A percentile compares a stretch with the other conserved stretches of the same genome.
phyloP scores from a whole-genome alignment of 2,329 filamentous ascomycete genomes.

The Aspergillus phoenicis region DNA sequence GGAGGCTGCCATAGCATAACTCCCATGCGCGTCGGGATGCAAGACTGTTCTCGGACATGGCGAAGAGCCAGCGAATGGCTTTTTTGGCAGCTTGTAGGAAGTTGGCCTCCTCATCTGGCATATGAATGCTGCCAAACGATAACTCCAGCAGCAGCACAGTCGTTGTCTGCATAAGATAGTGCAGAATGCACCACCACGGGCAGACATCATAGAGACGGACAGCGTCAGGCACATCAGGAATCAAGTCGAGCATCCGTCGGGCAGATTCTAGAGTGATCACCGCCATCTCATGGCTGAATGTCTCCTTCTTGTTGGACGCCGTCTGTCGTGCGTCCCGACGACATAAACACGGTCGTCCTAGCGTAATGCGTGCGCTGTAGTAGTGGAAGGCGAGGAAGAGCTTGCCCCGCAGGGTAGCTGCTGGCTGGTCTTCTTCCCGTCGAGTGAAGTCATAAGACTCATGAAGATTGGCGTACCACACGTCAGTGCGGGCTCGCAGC shows the following conservation, averaged over 20 bases:
- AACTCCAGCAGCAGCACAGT: constrained; percentile 51
- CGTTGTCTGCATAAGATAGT: constrained; percentile 49
- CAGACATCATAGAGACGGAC: constrained; percentile 43
- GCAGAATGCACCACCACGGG: constrained; percentile 51
- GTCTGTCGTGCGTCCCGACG: constrained; percentile 41
- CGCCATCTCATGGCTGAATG: constrained; percentile 46
- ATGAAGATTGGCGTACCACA: constrained; percentile 43
- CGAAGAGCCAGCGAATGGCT: constrained; percentile 46
- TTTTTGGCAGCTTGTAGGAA: constrained; percentile 46
- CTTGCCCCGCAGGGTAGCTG: constrained; percentile 41
- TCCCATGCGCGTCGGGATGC: constrained; percentile 47
- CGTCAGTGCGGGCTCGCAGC: constrained; percentile 41
- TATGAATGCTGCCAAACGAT: constrained; percentile 48
- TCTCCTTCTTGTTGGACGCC: constrained; percentile 24
- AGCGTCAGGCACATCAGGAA: constrained; percentile 47
- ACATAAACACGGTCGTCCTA: constrained; percentile 51
- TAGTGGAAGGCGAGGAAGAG: constrained; percentile 48
- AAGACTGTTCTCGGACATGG: constrained; percentile 42
- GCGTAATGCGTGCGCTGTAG: constrained; percentile 47
- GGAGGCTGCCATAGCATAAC: constrained; percentile 42
- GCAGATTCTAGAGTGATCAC: constrained; percentile 44
- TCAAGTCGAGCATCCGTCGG: constrained; percentile 40
- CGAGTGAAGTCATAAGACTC: constrained; percentile 40
- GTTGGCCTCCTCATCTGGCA: constrained; percentile 41
- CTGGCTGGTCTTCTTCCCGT: constrained; percentile 35